phyloP scores from a whole-genome alignment of 768 basidiomycete genomes.

The Boletus subparvulus region DNA sequence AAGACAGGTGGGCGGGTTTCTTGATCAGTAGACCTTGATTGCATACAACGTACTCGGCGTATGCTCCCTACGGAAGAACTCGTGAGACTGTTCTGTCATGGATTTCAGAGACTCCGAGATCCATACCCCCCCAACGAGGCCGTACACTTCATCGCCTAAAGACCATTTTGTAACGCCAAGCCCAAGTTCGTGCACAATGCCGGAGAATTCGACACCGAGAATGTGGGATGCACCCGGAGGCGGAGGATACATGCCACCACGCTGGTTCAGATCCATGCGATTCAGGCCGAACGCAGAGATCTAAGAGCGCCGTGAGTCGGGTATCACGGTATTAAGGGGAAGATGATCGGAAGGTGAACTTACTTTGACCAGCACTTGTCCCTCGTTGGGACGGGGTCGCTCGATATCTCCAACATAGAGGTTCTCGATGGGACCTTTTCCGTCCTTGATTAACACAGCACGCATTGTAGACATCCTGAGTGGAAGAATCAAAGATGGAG shows the following conservation, averaged over 20 bases:
- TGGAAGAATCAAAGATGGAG: neutral
- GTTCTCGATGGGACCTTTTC: constrained; percentile 71
- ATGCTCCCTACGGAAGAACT: constrained; percentile 64
- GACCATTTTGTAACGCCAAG: constrained; percentile 52
- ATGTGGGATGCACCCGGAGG: constrained; percentile 74
- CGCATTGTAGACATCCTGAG: constrained; percentile 51
- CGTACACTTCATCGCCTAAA: constrained; percentile 71
- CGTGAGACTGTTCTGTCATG: neutral
- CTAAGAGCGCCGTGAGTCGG: constrained; percentile 35
- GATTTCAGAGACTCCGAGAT: neutral
- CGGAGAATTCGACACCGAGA: constrained; percentile 88
- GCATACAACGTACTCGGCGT: constrained; percentile 81
- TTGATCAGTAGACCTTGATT: constrained; percentile 62
- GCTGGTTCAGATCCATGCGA: constrained; percentile 79
- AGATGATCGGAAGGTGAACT: constrained; percentile 8
- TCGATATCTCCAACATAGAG: constrained; percentile 74
- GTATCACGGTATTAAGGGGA: neutral
- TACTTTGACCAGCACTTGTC: constrained; percentile 81
- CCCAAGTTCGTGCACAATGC: constrained; percentile 56
- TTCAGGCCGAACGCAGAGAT: constrained; percentile 86
- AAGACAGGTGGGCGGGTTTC: constrained; percentile 76
- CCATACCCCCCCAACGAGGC: constrained; percentile 76
- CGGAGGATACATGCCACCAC: constrained; percentile 70
- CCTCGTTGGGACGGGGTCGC: constrained; percentile 54
- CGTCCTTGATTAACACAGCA: constrained; percentile 76